These are phyloP conservation scores for Camelina laxa DNA, from an alignment of 345 rosid species.

Conservation along the genomic window DNA sequence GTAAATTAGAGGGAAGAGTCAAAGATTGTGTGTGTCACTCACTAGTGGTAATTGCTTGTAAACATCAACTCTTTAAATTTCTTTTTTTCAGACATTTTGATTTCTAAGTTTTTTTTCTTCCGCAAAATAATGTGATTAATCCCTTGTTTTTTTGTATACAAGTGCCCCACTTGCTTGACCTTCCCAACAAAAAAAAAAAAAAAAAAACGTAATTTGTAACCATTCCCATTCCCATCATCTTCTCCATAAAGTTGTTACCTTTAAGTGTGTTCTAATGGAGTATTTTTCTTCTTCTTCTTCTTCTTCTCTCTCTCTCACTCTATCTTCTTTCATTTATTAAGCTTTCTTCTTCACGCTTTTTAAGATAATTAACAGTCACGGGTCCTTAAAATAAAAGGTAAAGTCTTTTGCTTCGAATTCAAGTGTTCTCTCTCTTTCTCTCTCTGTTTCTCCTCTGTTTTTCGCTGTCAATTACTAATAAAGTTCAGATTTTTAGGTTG, in stretches of 20 bases:
- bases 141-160: constrained; percentile 17
- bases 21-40: constrained; percentile 25
- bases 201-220: constrained; percentile 16
- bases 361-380: constrained; percentile 46
- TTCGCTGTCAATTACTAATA: not conserved
- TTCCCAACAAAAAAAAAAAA: constrained; percentile 1
- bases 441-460: constrained; percentile 21
- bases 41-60: constrained; percentile 16
- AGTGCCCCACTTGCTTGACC: constrained; percentile 40
- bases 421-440: constrained; percentile 44
- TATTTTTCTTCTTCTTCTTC: not conserved
- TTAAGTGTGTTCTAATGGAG: constrained; percentile 42
- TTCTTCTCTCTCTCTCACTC: constrained; percentile 16
- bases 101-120: not conserved
- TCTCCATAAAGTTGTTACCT: constrained; percentile 38
- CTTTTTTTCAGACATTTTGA: not conserved
- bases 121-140: constrained; percentile 26
- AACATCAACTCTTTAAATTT: constrained; percentile 26
- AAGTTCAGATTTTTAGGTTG: constrained; percentile 31
- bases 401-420: constrained; percentile 41
- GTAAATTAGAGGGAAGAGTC: constrained; percentile 6
- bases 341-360: constrained; percentile 45
- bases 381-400: constrained; percentile 25
- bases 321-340: constrained; percentile 27
- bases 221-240: constrained; percentile 30